phyloP scores from a whole-genome alignment of 2,329 filamentous ascomycete species.

The Botryotinia convoluta region DNA sequence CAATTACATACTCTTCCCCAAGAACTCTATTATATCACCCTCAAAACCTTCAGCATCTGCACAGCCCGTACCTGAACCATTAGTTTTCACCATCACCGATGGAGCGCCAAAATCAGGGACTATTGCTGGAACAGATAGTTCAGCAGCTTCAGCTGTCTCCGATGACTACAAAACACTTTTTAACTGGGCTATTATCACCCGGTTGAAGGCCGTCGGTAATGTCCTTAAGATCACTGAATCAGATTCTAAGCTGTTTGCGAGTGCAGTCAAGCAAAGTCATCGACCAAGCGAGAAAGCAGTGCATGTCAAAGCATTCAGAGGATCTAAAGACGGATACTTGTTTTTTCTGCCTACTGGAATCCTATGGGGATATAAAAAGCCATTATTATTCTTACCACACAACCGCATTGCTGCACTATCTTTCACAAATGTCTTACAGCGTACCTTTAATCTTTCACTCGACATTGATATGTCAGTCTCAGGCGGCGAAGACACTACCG shows the following conservation, averaged over 20 bases:
- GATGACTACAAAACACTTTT: conserved; percentile 59
- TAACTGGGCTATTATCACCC: conserved; percentile 57
- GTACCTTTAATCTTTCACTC: conserved; percentile 66
- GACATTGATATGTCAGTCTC: conserved; percentile 50
- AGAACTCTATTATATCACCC: conserved; percentile 50
- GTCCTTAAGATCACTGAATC: conserved; percentile 49
- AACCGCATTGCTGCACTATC: conserved; percentile 60
- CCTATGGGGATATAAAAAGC: conserved; percentile 70
- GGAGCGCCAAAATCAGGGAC: conserved; percentile 59
- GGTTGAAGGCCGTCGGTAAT: conserved; percentile 51
- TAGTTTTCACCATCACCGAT: conserved; percentile 62
- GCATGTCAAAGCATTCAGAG: conserved; percentile 64
- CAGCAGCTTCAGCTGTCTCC: conserved; percentile 51
- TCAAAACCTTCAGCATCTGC: conserved; percentile 45
- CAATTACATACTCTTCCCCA: conserved; percentile 64
- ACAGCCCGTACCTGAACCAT: conserved; percentile 48
- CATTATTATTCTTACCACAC: conserved; percentile 61
- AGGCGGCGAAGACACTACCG: conserved; percentile 44
- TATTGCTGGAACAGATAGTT: conserved; percentile 51
- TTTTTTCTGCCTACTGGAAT: conserved; percentile 67
- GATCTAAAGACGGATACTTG: conserved; percentile 65
- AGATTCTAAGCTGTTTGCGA: conserved; percentile 57
- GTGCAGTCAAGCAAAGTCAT: conserved; percentile 54
- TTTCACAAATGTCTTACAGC: conserved; percentile 64
- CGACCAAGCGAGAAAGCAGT: conserved; percentile 60